phyloP scores from a whole-genome alignment of 768 basidiomycete species.

The Auriculariales sp. region DNA sequence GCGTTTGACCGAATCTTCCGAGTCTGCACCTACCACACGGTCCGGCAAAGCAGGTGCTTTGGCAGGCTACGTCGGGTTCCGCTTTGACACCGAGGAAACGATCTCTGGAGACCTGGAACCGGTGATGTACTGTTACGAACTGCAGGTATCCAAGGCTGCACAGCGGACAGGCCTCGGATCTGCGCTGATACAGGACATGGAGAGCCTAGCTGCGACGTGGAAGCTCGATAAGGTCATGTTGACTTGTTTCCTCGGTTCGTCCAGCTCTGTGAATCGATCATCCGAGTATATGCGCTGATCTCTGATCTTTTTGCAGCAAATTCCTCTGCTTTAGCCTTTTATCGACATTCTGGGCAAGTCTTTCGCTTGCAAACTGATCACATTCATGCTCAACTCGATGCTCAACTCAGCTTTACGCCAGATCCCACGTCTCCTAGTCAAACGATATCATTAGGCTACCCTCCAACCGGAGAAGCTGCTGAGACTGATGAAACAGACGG shows the following conservation, averaged over 20 bases:
- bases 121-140: slow-evolving; percentile 69
- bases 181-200: slow-evolving; percentile 33
- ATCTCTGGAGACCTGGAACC: slow-evolving; percentile 21
- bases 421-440: slow-evolving; percentile 38
- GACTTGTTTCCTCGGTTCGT: slow-evolving; percentile 60
- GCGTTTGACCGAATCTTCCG: slow-evolving; percentile 11
- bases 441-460: neutral
- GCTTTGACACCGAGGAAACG: slow-evolving; percentile 54
- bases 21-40: slow-evolving; percentile 3
- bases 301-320: slow-evolving; percentile 31
- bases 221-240: slow-evolving; percentile 58
- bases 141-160: slow-evolving; percentile 37
- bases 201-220: slow-evolving; percentile 33
- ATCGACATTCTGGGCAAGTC: slow-evolving; percentile 37
- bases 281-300: neutral
- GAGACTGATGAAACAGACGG: slow-evolving; percentile 11
- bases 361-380: neutral
- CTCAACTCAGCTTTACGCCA: slow-evolving; percentile 28
- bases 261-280: slow-evolving; percentile 1
- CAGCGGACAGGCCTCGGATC: slow-evolving; percentile 47
- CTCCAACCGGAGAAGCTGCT: neutral
- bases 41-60: slow-evolving; percentile 16
- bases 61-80: slow-evolving; percentile 45
- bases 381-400: neutral
- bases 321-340: slow-evolving; percentile 31